Base-by-base conservation (phyloP, 208 protist genomes). In the Trypanosoma rangeli region DNA sequence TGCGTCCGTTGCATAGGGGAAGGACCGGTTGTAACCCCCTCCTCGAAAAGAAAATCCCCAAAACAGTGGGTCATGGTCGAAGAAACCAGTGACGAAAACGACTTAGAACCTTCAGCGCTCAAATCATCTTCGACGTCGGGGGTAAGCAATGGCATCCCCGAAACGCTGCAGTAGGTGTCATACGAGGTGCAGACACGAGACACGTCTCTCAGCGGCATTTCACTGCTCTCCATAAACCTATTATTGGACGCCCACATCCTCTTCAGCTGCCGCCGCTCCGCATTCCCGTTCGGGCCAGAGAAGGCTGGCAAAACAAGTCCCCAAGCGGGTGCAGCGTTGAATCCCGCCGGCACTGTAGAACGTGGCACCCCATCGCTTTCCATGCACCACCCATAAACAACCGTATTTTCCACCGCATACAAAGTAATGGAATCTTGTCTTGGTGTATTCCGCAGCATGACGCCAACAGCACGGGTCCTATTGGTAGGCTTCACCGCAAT, bases 381-480 rank as follows among this genome's bases (percentile, higher is more conserved):
- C 53, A 58, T 57, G 10, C 22, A 20, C 16, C 24, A 53, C 24
- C 35, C 64, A 66, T 60, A 76, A 15, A 76, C 44, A 64, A 76
- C 26, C 15, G 64, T 65, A 44, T 76, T 76, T 56, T 70, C 48
- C 33, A 64, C 54, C 18, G 71, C 62, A 52, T 76, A 70, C 26
- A 76, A 50, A 7, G 71, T 31, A 61, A 76, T 35, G n/a, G 42
- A 44, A 35, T 66, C 33, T 0, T 16, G 26, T n/a, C 35, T 29
- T 2, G 56, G 64, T 0, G 52, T 20, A 33, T 56, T 31, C 28
- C 49, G 46, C 22, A 76, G 37, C 20, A 70, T n/a, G 22, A 76
- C 29, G 50, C 71, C 71, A 35, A 65, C 57, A 20, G 35, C 35
- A 13, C 52, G 18, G 28, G 22, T 65, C 48, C 44, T 0, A 31